These are phyloP conservation scores for Solanum hybrid DNA, from an alignment of 305 asterid genomes.

Conservation along the genomic window DNA sequence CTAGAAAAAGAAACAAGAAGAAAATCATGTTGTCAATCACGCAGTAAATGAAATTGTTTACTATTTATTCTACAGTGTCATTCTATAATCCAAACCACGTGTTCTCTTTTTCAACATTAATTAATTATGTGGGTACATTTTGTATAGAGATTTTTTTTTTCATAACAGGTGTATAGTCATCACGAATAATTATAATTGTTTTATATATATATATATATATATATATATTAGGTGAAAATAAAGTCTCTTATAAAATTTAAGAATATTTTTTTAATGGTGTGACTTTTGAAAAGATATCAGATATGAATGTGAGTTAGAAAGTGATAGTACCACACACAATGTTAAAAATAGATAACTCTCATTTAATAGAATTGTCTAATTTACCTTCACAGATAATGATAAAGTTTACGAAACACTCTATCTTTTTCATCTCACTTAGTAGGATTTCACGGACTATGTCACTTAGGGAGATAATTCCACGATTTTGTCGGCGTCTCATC, in stretches of 20 bases:
- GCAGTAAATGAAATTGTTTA: not conserved
- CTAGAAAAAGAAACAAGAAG: not conserved
- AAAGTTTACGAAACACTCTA: accelerated
- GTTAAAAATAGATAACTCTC: too few relatives aligned
- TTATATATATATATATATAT: too few relatives aligned
- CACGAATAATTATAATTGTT: too few relatives aligned
- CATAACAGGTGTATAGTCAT: not conserved
- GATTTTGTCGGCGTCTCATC: not conserved
- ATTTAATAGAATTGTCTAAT: too few relatives aligned
- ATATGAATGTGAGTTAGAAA: not conserved
- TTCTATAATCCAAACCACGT: not conserved
- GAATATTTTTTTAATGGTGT: too few relatives aligned
- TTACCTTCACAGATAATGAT: not conserved
- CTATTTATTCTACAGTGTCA: not conserved
- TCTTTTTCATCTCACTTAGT: not conserved
- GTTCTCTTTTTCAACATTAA: not conserved
- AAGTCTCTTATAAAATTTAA: too few relatives aligned
- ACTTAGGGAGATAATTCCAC: not conserved
- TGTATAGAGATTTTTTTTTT: not conserved
- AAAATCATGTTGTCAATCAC: not conserved
- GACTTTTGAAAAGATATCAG: too few relatives aligned
- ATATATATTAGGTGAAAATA: too few relatives aligned
- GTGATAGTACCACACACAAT: not conserved
- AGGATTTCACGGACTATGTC: too few relatives aligned
- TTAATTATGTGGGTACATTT: not conserved